Base-by-base conservation (phyloP, 2,329 filamentous ascomycete species). In the Huntiella decipiens region DNA sequence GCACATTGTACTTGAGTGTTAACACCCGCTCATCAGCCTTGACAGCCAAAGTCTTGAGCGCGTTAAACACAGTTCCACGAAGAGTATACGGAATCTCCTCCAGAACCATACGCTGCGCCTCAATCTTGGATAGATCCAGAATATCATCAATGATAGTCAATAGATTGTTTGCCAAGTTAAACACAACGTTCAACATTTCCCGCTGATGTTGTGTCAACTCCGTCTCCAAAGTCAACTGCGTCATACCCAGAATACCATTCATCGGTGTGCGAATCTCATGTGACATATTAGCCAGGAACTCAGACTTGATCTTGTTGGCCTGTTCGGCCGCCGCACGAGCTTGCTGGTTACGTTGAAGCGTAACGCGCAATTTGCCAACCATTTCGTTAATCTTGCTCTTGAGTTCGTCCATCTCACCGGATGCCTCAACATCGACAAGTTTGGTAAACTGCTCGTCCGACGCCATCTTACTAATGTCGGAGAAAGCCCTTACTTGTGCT, bases 331-430 rank as follows among this genome's bases (percentile, higher is more conserved):
- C 87, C 62, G 96, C 88, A 62, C 91, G 82, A 48, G 91, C 91
- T 53, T 87, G 84, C 3, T 87, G 95, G 60, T 96, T 98, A 60
- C 86, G 78, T 61, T 96, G 87, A 54, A 98, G 95, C 69, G 83
- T 92, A 63, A 96, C 91, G 54, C 88, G 72, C 51, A 98, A 66
- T 58, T 93, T 94, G 59, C 83, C 91, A 45, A 96, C 87, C 91
- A 98, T 98, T 66, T 92, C 84, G 60, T 96, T 98, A 71, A 98
- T 96, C 70, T 96, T 96, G 56, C 87, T 79, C 65, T 98, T 98
- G 55, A 98, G 71, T 61, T 96, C 88, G 62, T 96, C 91, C 91
- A 98, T 96, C 63, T 98, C 91, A 52, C 91, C 91, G 10, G 88
- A 95, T 15, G 91, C 91, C 61, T 95, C 87, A 13, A 98, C 88